These are phyloP conservation scores for Conringia planisiliqua DNA, from an alignment of 345 rosid species.

Conservation along the genomic window DNA sequence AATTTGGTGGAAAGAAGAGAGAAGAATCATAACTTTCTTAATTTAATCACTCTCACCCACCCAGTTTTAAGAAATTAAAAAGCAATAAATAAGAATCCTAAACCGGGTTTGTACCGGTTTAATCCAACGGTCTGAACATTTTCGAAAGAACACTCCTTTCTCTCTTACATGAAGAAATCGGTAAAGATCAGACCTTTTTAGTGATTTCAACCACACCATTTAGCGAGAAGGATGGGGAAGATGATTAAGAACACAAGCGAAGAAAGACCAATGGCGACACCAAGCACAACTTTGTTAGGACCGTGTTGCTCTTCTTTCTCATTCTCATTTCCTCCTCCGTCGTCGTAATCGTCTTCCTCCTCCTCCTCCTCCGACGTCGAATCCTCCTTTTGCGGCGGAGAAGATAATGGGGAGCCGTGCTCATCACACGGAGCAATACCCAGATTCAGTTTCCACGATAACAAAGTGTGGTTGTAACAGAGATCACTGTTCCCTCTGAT, in stretches of 20 bases:
- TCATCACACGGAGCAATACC: constrained; percentile 80
- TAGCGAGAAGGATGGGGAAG: constrained; percentile 61
- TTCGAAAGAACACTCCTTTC: not conserved
- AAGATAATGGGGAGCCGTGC: constrained; percentile 72
- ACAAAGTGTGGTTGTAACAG: constrained; percentile 61
- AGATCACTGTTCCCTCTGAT: constrained; percentile 61
- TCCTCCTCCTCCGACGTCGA: constrained; percentile 49
- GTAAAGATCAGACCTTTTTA: not conserved
- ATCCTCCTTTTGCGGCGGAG: constrained; percentile 16
- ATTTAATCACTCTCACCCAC: not conserved
- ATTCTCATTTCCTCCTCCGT: constrained; percentile 30
- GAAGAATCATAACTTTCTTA: not conserved
- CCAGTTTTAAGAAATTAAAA: not conserved
- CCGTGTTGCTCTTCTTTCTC: constrained; percentile 47
- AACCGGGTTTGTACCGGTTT: not conserved
- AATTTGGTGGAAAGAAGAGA: not conserved
- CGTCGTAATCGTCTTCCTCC: constrained; percentile 36
- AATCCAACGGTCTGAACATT: not conserved
- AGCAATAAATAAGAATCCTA: not conserved
- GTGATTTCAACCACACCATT: constrained; percentile 42
- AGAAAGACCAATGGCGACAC: constrained; percentile 65
- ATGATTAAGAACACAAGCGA: constrained; percentile 70
- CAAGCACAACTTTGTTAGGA: constrained; percentile 66
- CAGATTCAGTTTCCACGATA: constrained; percentile 63
- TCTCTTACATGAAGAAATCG: too few relatives aligned